phyloP scores from a whole-genome alignment of 164 flowering plant species.

The Vitis vinifera region ASM3070453v1 NC_081805.1:443501-444000 shows the following conservation, averaged over 20 bases:
- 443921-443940: not conserved
- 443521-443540: too few species aligned
- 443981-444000: not conserved
- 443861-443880: conserved; percentile 4
- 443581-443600: too few species aligned
- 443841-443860: conserved; percentile 16
- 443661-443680: not conserved
- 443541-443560: too few species aligned
- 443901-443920: not conserved
- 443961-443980: not conserved
- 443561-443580: too few species aligned
- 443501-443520: too few species aligned
- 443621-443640: not conserved
- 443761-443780: conserved; percentile 20
- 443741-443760: conserved; percentile 26
- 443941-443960: not conserved
- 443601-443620: too few species aligned
- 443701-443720: conserved; percentile 10
- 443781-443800: conserved; percentile 18
- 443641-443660: not conserved
- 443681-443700: not conserved
- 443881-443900: not conserved
- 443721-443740: conserved; percentile 22
- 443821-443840: conserved; percentile 37
- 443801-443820: conserved; percentile 25